Evolutionary conservation across 257 asterid genomes (phyloP).

Genomic region (Penstemon eatonii): DNA sequence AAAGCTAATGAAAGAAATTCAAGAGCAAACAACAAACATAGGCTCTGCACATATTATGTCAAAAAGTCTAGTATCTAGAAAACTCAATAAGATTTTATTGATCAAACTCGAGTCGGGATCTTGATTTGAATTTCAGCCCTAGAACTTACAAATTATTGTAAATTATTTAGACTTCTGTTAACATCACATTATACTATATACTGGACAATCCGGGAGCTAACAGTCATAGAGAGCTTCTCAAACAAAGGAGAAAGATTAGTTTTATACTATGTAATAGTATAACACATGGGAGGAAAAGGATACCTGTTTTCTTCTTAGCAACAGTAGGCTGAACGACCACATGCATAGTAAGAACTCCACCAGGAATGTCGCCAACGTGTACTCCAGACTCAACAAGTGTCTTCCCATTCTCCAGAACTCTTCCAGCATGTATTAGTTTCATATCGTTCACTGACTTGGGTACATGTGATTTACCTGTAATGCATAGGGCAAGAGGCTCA

Average conservation of each 20-base stretch:
- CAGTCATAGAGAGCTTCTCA: background rate
- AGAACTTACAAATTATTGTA: too few species aligned
- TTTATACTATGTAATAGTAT: too few species aligned
- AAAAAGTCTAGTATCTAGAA: too few species aligned
- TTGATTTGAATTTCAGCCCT: too few species aligned
- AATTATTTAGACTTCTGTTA: too few species aligned
- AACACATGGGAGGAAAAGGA: background rate
- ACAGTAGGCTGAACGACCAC: conserved; percentile 58
- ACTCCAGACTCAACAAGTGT: conserved; percentile 54
- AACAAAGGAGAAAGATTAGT: background rate
- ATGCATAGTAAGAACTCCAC: conserved; percentile 61
- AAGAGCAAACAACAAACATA: too few species aligned
- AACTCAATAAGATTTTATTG: too few species aligned
- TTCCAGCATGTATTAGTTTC: conserved; percentile 62
- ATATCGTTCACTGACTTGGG: conserved; percentile 50
- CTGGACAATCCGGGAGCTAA: background rate
- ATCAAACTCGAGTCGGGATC: too few species aligned
- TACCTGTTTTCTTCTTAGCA: conserved; percentile 49
- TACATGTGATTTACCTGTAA: conserved; percentile 44
- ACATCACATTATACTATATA: too few species aligned
- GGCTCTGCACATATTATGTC: too few species aligned
- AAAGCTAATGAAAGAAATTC: too few species aligned
- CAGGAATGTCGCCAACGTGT: conserved; percentile 44
- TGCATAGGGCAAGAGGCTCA: background rate
- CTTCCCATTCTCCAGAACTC: conserved; percentile 51